Percentiles rank a stretch among this genome's conserved stretches.
Conservation (phyloP, 2,329 filamentous ascomycete species). For the Fusarium virguliforme region DNA sequence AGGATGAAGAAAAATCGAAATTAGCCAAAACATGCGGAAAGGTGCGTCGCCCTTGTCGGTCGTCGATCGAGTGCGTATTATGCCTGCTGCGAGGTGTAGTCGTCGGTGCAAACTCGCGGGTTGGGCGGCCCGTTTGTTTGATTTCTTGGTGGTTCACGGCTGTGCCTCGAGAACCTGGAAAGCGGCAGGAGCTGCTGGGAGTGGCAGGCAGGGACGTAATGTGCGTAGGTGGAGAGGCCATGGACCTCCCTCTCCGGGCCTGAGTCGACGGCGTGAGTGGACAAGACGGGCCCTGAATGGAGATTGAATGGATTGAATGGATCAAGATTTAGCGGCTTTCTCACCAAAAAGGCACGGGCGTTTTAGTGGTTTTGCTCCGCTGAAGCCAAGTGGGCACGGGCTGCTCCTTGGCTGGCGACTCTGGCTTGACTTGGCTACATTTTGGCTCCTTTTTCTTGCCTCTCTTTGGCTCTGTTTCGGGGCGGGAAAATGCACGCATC, state of each 20-base stretch:
- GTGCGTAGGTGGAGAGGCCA: conserved; percentile 31
- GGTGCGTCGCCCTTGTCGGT: conserved; percentile 33
- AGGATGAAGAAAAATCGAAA: conserved; percentile 8
- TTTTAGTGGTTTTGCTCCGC: conserved; percentile 13
- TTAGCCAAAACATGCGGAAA: conserved; percentile 26
- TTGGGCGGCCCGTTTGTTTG: background rate
- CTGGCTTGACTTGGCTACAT: conserved; percentile 14
- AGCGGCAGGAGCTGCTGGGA: conserved; percentile 37
- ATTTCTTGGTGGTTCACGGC: conserved; percentile 12
- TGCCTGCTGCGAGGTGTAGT: conserved; percentile 15
- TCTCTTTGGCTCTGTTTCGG: conserved; percentile 16
- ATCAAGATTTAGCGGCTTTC: conserved; percentile 18
- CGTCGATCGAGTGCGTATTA: conserved; percentile 5
- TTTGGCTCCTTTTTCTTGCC: conserved; percentile 9
- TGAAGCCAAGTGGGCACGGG: conserved; percentile 12
- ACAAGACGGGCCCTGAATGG: background rate
- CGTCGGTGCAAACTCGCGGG: conserved; percentile 5
- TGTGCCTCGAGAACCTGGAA: conserved; percentile 18
- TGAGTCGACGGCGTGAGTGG: background rate
- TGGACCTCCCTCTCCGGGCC: background rate
- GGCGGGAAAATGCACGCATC: conserved; percentile 13
- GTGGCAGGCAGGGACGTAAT: conserved; percentile 25
- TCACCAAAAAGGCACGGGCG: conserved; percentile 16
- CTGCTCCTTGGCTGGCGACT: conserved; percentile 15
- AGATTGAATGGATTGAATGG: conserved; percentile 9